A percentile compares a stretch with the other conserved stretches of the same genome.
Evolutionary conservation across 495 filamentous ascomycete species (phyloP).

Genomic region (Astrothelium subdiscretum): DNA sequence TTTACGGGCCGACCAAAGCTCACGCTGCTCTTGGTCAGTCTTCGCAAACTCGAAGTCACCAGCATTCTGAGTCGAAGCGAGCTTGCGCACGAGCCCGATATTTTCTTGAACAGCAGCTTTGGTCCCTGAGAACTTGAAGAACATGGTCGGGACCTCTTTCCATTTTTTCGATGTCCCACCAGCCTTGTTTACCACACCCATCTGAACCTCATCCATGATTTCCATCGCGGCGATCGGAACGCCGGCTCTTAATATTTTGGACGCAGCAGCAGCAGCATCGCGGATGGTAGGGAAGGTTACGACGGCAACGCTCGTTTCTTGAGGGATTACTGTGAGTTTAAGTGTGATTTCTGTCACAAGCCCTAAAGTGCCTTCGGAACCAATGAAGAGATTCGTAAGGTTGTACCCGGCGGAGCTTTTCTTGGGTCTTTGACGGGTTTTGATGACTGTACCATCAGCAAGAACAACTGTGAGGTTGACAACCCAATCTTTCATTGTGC

Average conservation of each 20-base stretch:
- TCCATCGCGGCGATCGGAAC: slow-evolving; percentile 83
- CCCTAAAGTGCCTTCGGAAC: slow-evolving; percentile 85
- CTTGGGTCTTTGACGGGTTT: slow-evolving; percentile 63
- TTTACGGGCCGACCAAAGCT: slow-evolving; percentile 82
- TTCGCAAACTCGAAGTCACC: slow-evolving; percentile 70
- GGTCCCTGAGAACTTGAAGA: slow-evolving; percentile 90
- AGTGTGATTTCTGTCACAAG: slow-evolving; percentile 79
- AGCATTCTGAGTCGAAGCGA: slow-evolving; percentile 51
- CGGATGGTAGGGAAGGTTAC: slow-evolving; percentile 67
- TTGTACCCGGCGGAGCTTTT: slow-evolving; percentile 87
- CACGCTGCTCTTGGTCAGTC: slow-evolving; percentile 52
- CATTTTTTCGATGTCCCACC: slow-evolving; percentile 61
- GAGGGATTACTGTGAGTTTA: slow-evolving; percentile 70
- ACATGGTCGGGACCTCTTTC: slow-evolving; percentile 73
- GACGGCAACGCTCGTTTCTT: slow-evolving; percentile 68
- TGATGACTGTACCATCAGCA: slow-evolving; percentile 84
- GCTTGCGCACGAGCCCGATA: slow-evolving; percentile 53
- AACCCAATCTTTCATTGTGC: slow-evolving; percentile 96
- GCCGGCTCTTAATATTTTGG: slow-evolving; percentile 64
- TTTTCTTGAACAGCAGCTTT: slow-evolving; percentile 68
- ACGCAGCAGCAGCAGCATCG: slow-evolving; percentile 70
- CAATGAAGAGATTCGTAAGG: slow-evolving; percentile 75
- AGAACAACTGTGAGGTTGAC: slow-evolving; percentile 82
- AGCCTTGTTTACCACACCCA: slow-evolving; percentile 77
- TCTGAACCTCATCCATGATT: slow-evolving; percentile 87